Conservation (phyloP, 2,329 filamentous ascomycete genomes). For the Cercospora brassicicola region DNA sequence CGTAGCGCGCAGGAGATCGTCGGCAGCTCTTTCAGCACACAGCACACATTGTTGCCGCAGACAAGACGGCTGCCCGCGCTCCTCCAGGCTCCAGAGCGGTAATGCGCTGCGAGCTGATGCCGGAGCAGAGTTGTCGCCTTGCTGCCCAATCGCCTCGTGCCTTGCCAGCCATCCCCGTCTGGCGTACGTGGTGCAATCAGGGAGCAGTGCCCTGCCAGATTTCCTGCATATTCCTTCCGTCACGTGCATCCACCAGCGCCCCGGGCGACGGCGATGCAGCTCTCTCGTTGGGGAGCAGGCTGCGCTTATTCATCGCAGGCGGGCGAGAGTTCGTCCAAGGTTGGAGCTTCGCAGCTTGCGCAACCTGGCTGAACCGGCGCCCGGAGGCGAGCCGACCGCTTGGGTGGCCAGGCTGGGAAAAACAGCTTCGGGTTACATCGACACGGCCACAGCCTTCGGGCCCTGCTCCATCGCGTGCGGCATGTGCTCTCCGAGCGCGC, state of each 20-base stretch:
- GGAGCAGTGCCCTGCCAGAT: neutral
- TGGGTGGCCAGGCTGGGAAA: neutral
- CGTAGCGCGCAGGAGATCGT: neutral
- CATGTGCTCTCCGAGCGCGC: neutral
- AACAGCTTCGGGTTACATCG: neutral
- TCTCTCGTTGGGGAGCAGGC: neutral
- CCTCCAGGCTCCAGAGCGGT: neutral
- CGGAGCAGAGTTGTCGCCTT: neutral
- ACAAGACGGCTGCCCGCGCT: no score
- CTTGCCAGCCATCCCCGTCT: conserved; percentile 1
- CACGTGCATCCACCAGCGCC: neutral
- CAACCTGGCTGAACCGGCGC: neutral
- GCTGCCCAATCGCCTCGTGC: neutral
- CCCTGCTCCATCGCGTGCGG: neutral
- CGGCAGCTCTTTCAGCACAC: neutral
- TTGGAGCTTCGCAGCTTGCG: neutral
- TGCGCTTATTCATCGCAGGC: neutral
- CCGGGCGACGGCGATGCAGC: neutral
- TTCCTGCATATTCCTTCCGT: neutral
- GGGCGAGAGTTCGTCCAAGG: neutral
- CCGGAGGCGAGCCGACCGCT: neutral
- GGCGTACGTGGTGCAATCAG: neutral
- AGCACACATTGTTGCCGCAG: no score
- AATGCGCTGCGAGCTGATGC: neutral
- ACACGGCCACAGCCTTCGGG: neutral